Percentiles rank a stretch among this genome's conserved stretches.
Evolutionary conservation across 106 monocot species (phyloP).

Genomic region (Posidonia australis): DNA sequence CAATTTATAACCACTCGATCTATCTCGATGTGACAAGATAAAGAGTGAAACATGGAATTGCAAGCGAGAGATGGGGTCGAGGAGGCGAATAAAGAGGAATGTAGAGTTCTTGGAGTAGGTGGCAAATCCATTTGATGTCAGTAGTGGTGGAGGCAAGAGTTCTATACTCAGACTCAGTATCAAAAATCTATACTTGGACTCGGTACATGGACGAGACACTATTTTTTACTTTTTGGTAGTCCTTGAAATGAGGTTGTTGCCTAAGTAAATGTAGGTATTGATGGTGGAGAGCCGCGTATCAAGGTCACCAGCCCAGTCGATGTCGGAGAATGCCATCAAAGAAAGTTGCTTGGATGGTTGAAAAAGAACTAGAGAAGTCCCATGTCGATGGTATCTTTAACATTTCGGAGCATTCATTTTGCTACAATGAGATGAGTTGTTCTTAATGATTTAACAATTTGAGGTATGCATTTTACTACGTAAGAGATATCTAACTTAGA

Average conservation of each 20-base stretch:
- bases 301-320: background rate
- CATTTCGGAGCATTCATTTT: background rate
- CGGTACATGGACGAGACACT: background rate
- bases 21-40: background rate
- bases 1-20: background rate
- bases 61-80: background rate
- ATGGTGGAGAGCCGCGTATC: background rate
- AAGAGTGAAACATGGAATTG: too few species aligned
- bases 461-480: background rate
- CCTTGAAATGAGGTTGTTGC: constrained; percentile 5
- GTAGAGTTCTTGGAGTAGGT: too few species aligned
- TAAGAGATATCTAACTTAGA: background rate
- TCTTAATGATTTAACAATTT: background rate
- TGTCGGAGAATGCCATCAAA: background rate
- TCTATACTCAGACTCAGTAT: too few species aligned
- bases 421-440: background rate
- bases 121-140: too few species aligned
- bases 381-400: background rate
- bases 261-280: background rate
- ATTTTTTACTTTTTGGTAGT: background rate
- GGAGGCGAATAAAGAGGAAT: background rate
- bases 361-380: background rate
- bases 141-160: too few species aligned
- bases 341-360: background rate
- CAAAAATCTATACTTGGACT: constrained; percentile 1